These are phyloP conservation scores for Thermochaetoides thermophila DNA, from an alignment of 495 filamentous ascomycete species.

Conservation along the genomic window DNA sequence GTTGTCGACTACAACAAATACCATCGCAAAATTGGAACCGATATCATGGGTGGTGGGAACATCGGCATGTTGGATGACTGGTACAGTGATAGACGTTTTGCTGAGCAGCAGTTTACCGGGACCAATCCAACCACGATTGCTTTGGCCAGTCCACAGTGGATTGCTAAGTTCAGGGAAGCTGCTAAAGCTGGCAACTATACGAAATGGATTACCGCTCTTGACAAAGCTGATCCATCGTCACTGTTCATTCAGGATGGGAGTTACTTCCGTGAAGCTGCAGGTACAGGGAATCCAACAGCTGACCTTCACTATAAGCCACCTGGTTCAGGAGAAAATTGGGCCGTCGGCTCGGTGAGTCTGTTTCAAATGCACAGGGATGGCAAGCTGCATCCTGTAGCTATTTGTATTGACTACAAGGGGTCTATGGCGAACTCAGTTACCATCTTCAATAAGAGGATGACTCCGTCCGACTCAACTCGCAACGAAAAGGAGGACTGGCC, in stretches of 20 bases:
- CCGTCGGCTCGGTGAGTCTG: conserved; percentile 27
- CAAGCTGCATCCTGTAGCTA: conserved; percentile 32
- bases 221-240: conserved; percentile 14
- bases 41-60: conserved; percentile 25
- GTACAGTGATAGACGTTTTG: conserved; percentile 34
- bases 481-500: conserved; percentile 33
- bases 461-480: conserved; percentile 11
- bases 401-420: conserved; percentile 23
- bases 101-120: conserved; percentile 36
- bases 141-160: conserved; percentile 17
- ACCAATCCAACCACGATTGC: conserved; percentile 34
- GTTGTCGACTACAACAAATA: conserved; percentile 24
- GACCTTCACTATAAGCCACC: conserved; percentile 10
- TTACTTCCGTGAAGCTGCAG: conserved; percentile 29
- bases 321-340: conserved; percentile 15
- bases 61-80: conserved; percentile 32
- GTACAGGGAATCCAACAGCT: conserved; percentile 9
- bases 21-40: conserved; percentile 22
- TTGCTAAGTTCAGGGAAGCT: conserved; percentile 20
- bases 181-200: conserved; percentile 17
- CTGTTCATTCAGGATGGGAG: conserved; percentile 33
- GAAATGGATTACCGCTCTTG: conserved; percentile 14
- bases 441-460: conserved; percentile 31
- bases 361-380: conserved; percentile 30
- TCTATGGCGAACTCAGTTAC: conserved; percentile 26